phyloP scores from a whole-genome alignment of 2,329 filamentous ascomycete species.

The Penicillium hesseltinei region DNA sequence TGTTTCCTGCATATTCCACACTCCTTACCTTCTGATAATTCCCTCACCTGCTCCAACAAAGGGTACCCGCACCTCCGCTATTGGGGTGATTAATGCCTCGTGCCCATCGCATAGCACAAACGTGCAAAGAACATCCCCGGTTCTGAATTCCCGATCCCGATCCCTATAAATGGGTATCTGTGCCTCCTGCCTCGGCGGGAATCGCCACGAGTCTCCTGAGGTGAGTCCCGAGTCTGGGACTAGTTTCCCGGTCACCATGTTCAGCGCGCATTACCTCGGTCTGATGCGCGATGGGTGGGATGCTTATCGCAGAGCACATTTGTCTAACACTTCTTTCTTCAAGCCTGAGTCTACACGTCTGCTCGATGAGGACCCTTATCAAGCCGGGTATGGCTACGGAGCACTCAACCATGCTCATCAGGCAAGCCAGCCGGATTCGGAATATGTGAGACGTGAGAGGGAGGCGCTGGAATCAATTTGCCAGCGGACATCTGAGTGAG shows the following conservation, averaged over 20 bases:
- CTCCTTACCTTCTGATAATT: slow-evolving; percentile 13
- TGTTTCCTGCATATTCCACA: slow-evolving; percentile 13
- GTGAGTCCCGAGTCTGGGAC: slow-evolving; percentile 17
- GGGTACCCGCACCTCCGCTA: slow-evolving; percentile 11
- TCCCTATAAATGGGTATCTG: slow-evolving; percentile 44
- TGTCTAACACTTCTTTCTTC: slow-evolving; percentile 13
- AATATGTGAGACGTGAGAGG: slow-evolving; percentile 44
- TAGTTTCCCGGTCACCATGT: slow-evolving; percentile 2
- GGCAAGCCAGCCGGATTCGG: slow-evolving; percentile 41
- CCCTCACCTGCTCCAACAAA: not conserved
- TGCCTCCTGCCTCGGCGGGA: slow-evolving; percentile 43
- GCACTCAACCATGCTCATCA: slow-evolving; percentile 39
- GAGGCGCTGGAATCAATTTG: slow-evolving; percentile 49
- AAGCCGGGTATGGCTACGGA: slow-evolving; percentile 45
- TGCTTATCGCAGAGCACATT: not conserved
- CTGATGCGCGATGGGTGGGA: slow-evolving; percentile 12
- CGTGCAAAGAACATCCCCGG: slow-evolving; percentile 1
- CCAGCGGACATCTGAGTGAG: slow-evolving; percentile 49
- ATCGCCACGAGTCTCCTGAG: slow-evolving; percentile 40
- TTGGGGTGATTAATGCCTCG: slow-evolving; percentile 23
- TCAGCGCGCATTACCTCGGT: slow-evolving; percentile 14
- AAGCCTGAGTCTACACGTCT: slow-evolving; percentile 45
- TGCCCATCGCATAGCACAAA: slow-evolving; percentile 18
- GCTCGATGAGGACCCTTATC: slow-evolving; percentile 47
- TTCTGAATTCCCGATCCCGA: not conserved